Evolutionary conservation across 2,329 filamentous ascomycete species (phyloP).

Genomic region (Acephala macrosclerotiorum): DNA sequence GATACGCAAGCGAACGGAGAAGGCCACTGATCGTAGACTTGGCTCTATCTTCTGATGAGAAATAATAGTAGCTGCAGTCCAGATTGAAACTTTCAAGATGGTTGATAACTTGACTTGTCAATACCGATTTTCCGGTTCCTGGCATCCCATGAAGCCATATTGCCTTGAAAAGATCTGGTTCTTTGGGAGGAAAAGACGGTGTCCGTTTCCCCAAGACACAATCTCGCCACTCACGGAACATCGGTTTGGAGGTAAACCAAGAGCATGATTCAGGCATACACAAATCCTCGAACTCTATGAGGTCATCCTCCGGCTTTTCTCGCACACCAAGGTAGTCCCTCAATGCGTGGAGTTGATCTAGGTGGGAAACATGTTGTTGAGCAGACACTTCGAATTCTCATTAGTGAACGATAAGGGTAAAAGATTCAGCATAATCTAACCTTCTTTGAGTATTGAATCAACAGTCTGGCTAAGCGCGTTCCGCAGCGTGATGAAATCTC

Average conservation of each 20-base stretch:
- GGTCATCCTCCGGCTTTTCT: background rate
- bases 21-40: background rate
- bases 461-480: background rate
- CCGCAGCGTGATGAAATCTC: background rate
- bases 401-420: background rate
- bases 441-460: too few species aligned
- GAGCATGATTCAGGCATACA: background rate
- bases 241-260: background rate
- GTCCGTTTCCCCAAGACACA: too few species aligned
- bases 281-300: background rate
- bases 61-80: conserved; percentile 8
- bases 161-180: background rate
- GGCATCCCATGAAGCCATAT: background rate
- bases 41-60: background rate
- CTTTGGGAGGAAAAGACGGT: too few species aligned
- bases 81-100: background rate
- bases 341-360: background rate
- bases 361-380: background rate
- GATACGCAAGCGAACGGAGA: conserved; percentile 7
- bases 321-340: background rate
- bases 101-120: background rate
- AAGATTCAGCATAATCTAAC: too few species aligned
- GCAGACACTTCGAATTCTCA: background rate
- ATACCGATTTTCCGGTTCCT: conserved; percentile 7
- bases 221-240: conserved; percentile 1